Base-by-base conservation (phyloP, 2,329 filamentous ascomycete species). In the Neopestalotiopsis sp. region DNA sequence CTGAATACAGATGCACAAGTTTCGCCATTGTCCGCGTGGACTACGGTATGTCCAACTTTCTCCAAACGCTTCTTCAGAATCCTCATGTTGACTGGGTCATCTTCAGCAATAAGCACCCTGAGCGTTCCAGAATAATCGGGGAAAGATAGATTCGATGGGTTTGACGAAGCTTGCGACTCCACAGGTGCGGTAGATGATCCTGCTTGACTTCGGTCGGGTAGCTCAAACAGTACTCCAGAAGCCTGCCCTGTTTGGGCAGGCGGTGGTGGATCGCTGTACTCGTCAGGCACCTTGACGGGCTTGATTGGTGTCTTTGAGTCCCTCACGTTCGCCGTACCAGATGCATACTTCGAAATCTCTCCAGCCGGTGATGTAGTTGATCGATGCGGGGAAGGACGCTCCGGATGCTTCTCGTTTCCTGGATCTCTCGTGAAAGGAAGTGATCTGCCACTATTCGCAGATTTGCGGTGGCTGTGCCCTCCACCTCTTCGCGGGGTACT, bases 11-110 rank as follows among this genome's bases (percentile, higher is more conserved):
- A 85, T 5, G 93, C 91, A 75, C 94, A 97, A 75, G 97, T 94
- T 76, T 96, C 92, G 7, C 94, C 94, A 71, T 97, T 97, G 49
- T 92, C 86, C 0, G 93, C 93, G 72, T 95, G 85, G 45, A 87
- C 82, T 0, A 96, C 91, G 0, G 86, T 80, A 72, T 97, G 93
- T 0, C 93, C 92, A 1, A 89, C 80, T 75, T 92, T 94, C 76
- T 96, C 92, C 3, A 97, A 80, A 13, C 94, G 85, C 75, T 97
- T 97, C 74, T 90, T 89, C 56, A 97, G 82, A 57, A 97, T 93
- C 69, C 90, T 92, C 80, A 93, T 93, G 74, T 97, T 97, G 73
- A 97, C 90, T 0, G 94, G 93, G 74, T 97, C 94, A 73, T 97
- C 94, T 76, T 97, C 94, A 0, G 94, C 94, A 45, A 97, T 89